Base-by-base conservation (phyloP, 805 yeast genomes). In the Maudiozyma barnettii region DNA sequence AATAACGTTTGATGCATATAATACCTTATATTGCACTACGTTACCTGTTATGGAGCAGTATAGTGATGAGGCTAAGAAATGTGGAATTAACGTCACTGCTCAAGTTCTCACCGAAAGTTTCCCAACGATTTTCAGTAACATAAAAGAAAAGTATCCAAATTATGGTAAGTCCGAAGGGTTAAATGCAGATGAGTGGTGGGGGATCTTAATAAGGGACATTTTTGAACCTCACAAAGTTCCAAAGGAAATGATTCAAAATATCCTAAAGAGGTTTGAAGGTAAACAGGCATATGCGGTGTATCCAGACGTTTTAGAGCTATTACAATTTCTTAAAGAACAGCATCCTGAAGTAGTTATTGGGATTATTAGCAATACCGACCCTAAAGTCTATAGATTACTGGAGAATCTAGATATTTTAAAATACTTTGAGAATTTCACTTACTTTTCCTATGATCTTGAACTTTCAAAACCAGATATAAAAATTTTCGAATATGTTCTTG, bases 1-100 rank as follows among this genome's bases (percentile, higher is more conserved):
- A 3, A 63, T 83, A 0, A 77, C 88, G 1, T 72, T 82, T 46
- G 91, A 83, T 61, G 84, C 82, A 0, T 83, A 80, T 63, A 80
- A 78, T 39, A 83, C 90, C 0, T 60, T 83, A 8, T 82, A 80
- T 57, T 66, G 75, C 0, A 84, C 89, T 2, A 69, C 67, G 18
- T 64, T 64, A 26, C 77, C 84, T 0, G 74, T 82, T 0, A 62
- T 75, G 38, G 62, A 66, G n/a, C 81, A 76, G 51, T 83, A 83
- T 55, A 66, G 72, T 39, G 59, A 65, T 2, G 71, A 80, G 4
- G 78, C 79, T 0, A 45, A 57, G 6, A 68, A 68, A 41, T 72
- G 71, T 58, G 80, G 79, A 0, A 50, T 78, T 4, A 41, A 53
- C 1, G 56, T 58, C 2, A 57, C 63, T n/a, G 57, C 64, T 3